Evolutionary conservation across 352 stramenopile species (phyloP).

Genomic region (Poterioochromonas sp.): DNA sequence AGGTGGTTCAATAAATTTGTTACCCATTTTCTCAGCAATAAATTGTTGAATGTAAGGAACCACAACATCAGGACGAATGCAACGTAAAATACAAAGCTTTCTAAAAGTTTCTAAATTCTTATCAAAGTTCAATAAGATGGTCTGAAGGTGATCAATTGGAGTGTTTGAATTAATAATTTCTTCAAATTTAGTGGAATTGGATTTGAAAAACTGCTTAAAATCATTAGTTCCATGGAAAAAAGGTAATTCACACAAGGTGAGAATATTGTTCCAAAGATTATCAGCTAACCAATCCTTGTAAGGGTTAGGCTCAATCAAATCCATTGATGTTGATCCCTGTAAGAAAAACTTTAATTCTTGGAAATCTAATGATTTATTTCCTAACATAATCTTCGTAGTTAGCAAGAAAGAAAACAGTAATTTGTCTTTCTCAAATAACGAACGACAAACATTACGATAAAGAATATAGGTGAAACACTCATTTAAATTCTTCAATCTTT

Average conservation of each 20-base stretch:
- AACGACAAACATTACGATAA: slow-evolving; percentile 89
- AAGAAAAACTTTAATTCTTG: slow-evolving; percentile 77
- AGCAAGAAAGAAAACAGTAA: slow-evolving; percentile 86
- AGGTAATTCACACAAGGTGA: slow-evolving; percentile 53
- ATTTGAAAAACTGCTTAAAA: slow-evolving; percentile 39
- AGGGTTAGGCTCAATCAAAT: slow-evolving; percentile 65
- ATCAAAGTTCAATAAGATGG: slow-evolving; percentile 39
- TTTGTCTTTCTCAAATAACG: slow-evolving; percentile 90
- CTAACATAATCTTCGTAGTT: slow-evolving; percentile 70
- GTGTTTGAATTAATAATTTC: slow-evolving; percentile 41
- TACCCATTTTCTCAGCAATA: slow-evolving; percentile 71
- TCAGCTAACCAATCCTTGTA: slow-evolving; percentile 64
- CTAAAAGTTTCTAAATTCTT: slow-evolving; percentile 60
- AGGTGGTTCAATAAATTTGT: slow-evolving; percentile 78
- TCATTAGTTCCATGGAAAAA: slow-evolving; percentile 18
- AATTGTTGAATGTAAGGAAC: slow-evolving; percentile 78
- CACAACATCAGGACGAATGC: slow-evolving; percentile 79
- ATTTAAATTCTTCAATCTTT: slow-evolving; percentile 74
- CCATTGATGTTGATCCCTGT: slow-evolving; percentile 78
- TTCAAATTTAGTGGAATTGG: slow-evolving; percentile 41
- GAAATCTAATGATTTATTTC: slow-evolving; percentile 51
- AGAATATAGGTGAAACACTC: slow-evolving; percentile 85
- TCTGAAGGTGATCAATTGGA: slow-evolving; percentile 39
- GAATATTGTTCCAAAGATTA: slow-evolving; percentile 74
- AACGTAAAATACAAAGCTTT: slow-evolving; percentile 73